Evolutionary conservation across 2,329 filamentous ascomycete genomes (phyloP).

Genomic region (Scleromitrula shiraiana): DNA sequence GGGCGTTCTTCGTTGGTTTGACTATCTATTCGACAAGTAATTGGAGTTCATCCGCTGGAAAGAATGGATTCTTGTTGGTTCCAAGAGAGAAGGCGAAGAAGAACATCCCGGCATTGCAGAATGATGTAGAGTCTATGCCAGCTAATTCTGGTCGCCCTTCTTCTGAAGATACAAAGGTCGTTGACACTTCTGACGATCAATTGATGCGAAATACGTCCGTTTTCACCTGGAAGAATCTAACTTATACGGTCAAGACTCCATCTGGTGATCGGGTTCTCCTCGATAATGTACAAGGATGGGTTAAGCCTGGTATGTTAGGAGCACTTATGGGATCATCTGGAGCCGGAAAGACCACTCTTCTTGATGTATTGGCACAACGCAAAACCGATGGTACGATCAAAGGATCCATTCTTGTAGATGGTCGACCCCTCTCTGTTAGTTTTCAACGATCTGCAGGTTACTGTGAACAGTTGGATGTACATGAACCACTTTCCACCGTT

Average conservation of each 20-base stretch:
- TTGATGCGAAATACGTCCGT: constrained; percentile 57
- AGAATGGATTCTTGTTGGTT: constrained; percentile 48
- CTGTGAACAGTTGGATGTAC: constrained; percentile 64
- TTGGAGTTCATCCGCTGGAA: constrained; percentile 47
- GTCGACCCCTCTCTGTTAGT: constrained; percentile 60
- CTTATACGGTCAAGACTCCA: constrained; percentile 57
- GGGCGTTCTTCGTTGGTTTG: constrained; percentile 48
- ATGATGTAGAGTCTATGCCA: constrained; percentile 42
- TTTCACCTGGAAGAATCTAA: constrained; percentile 67
- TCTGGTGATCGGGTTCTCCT: constrained; percentile 59
- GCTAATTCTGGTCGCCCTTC: constrained; percentile 5
- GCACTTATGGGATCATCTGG: constrained; percentile 55
- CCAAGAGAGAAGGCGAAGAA: constrained; percentile 50
- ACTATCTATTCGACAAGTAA: constrained; percentile 49
- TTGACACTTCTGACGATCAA: constrained; percentile 25
- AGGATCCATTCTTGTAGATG: constrained; percentile 67
- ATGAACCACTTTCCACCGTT: constrained; percentile 75
- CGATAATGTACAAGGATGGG: constrained; percentile 55
- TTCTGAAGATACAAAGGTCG: constrained; percentile 30
- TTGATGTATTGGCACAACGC: constrained; percentile 79
- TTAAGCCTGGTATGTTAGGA: constrained; percentile 52
- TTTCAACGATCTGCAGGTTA: constrained; percentile 91
- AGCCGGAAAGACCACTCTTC: constrained; percentile 82
- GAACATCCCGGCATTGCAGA: constrained; percentile 23
- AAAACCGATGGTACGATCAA: constrained; percentile 82